Conservation (phyloP, 2,329 filamentous ascomycete genomes). For the Pseudogymnoascus sp. region DNA sequence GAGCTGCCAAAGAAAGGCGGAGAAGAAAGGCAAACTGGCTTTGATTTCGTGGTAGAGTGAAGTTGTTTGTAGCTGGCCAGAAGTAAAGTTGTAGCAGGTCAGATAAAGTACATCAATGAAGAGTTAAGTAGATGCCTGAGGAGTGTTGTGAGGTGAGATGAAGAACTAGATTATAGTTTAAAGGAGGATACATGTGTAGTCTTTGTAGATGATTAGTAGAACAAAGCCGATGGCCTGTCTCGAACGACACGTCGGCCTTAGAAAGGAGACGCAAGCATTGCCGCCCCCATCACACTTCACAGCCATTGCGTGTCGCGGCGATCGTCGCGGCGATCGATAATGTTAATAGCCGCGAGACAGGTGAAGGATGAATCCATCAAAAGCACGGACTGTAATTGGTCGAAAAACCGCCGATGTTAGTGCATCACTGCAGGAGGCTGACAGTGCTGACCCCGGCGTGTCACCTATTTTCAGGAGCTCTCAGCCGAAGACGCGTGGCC, state of each 20-base stretch:
- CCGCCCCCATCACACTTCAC: conserved; percentile 10
- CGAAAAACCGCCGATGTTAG: conserved; percentile 8
- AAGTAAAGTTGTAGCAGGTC: not conserved
- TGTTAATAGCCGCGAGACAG: too few species aligned
- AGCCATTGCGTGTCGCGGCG: conserved; percentile 11
- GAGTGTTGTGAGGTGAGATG: conserved; percentile 12
- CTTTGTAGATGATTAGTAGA: not conserved
- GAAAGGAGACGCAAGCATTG: not conserved
- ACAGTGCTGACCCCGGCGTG: not conserved
- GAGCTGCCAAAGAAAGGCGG: conserved; percentile 11
- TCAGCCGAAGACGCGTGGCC: not conserved
- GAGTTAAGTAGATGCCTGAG: conserved; percentile 10
- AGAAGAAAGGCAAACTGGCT: conserved; percentile 11
- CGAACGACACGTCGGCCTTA: not conserved
- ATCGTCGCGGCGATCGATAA: not conserved
- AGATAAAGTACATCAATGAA: conserved; percentile 8
- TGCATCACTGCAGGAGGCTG: not conserved
- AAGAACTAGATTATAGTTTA: conserved; percentile 10
- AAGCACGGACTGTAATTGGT: conserved; percentile 10
- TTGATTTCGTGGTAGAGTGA: conserved; percentile 11
- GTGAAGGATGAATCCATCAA: not conserved
- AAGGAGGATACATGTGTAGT: conserved; percentile 7
- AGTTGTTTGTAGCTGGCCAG: not conserved
- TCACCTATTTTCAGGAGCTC: not conserved
- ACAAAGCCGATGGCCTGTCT: conserved; percentile 3